A percentile compares a stretch with the other conserved stretches of the same genome.
Evolutionary conservation across 202 grass and related monocot species (phyloP).

Genomic region (Zizania palustris): DNA sequence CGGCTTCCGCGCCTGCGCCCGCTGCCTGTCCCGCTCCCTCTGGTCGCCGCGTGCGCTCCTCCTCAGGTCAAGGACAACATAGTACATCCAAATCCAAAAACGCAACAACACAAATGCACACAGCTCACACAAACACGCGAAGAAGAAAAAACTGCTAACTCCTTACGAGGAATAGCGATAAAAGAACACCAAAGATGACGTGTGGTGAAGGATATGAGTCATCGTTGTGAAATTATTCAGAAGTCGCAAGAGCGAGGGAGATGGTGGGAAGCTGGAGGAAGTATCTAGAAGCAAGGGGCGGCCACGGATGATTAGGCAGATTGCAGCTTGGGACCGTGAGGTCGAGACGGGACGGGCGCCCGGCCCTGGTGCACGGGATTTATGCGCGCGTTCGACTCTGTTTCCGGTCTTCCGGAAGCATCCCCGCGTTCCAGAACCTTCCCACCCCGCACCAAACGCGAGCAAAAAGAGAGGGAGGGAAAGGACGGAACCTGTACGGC

Average conservation of each 20-base stretch:
- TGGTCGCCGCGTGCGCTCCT: conserved; percentile 51
- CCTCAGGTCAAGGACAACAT: conserved; percentile 47
- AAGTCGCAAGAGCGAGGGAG: background rate
- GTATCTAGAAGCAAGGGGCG: background rate
- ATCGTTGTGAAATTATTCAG: background rate
- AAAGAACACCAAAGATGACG: background rate
- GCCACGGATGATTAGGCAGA: no score
- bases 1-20: conserved; percentile 52
- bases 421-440: conserved; percentile 41
- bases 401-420: conserved; percentile 39
- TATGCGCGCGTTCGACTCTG: conserved; percentile 19
- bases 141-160: background rate
- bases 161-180: background rate
- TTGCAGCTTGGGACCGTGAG: background rate
- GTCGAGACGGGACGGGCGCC: background rate
- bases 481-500: background rate
- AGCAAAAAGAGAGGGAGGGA: background rate
- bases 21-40: conserved; percentile 58
- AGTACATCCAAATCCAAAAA: background rate
- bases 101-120: background rate
- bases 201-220: conserved; percentile 51
- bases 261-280: background rate
- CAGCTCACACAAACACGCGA: background rate
- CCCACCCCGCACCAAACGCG: background rate
- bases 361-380: background rate